Evolutionary conservation across 139 green algal genomes (phyloP).

Genomic region (Edaphochlamys debaryana): DNA sequence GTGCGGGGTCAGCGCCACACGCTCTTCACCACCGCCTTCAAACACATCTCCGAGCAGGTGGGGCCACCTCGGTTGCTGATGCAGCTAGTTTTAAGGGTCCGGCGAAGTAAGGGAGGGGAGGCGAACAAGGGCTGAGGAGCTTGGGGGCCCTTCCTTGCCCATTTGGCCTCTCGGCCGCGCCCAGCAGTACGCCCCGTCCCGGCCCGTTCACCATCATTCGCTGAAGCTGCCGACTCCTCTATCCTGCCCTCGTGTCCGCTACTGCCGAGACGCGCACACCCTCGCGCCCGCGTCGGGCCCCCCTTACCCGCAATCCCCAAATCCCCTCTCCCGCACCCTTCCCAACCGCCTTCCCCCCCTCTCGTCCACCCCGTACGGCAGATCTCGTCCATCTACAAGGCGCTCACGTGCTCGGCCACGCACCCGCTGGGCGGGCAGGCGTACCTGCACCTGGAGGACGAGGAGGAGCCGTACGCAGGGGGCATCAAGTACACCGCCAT

Average conservation of each 20-base stretch:
- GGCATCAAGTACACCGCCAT: constrained; percentile 97
- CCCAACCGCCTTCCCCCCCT: not conserved
- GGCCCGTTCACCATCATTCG: too few species aligned
- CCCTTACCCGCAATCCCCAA: too few species aligned
- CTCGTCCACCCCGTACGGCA: not conserved
- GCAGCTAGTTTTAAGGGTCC: too few species aligned
- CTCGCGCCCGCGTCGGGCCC: too few species aligned
- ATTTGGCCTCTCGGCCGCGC: too few species aligned
- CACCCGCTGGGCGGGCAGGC: constrained; percentile 86
- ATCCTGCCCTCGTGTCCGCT: too few species aligned
- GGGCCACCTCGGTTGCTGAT: too few species aligned
- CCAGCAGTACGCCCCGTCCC: too few species aligned
- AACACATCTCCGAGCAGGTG: constrained; percentile 73
- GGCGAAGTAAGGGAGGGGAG: too few species aligned
- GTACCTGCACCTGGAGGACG: constrained; percentile 87
- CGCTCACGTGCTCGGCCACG: constrained; percentile 72
- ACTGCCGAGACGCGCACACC: too few species aligned
- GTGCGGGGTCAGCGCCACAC: constrained; percentile 76
- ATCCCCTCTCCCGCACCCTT: not conserved
- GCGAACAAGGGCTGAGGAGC: not conserved
- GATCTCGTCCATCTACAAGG: constrained; percentile 97
- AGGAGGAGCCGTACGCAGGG: constrained; percentile 88
- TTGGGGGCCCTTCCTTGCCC: not conserved
- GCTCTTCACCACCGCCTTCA: constrained; percentile 89
- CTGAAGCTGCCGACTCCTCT: too few species aligned